Conservation (phyloP, 805 yeast genomes). For the Barnettozyma sucrosica region DNA sequence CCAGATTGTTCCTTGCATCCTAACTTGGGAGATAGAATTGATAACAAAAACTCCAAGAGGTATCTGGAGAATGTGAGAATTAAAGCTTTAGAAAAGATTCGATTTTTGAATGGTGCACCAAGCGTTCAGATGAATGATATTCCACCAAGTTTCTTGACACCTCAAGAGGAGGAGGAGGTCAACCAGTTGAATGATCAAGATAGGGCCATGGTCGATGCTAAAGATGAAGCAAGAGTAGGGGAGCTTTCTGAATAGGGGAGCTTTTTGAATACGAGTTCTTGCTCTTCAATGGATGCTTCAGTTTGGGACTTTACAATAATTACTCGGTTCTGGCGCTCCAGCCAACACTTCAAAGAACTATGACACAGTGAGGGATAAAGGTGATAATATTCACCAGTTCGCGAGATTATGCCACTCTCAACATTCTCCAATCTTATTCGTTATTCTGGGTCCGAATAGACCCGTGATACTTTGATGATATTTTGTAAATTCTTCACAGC, state of each 20-base stretch:
- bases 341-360: neutral
- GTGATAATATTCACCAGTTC: neutral
- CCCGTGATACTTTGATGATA: too few species aligned
- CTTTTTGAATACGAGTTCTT: slow-evolving; percentile 14
- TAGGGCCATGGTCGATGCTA: slow-evolving; percentile 28
- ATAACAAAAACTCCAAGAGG: slow-evolving; percentile 78
- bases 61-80: slow-evolving; percentile 73
- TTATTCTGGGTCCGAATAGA: too few species aligned
- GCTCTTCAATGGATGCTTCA: neutral
- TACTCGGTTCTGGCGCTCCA: neutral
- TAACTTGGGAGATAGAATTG: slow-evolving; percentile 62
- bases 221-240: slow-evolving; percentile 33
- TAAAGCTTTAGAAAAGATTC: slow-evolving; percentile 70
- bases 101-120: slow-evolving; percentile 85
- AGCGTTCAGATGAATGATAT: slow-evolving; percentile 84
- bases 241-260: slow-evolving; percentile 27
- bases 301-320: neutral
- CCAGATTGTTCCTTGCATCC: slow-evolving; percentile 91
- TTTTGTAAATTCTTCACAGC: too few species aligned
- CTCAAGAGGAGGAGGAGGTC: slow-evolving; percentile 32
- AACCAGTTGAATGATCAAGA: slow-evolving; percentile 32
- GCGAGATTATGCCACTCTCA: too few species aligned
- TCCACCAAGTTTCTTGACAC: slow-evolving; percentile 51
- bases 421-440: too few species aligned
- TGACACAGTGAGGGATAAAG: too few species aligned